These are phyloP conservation scores for Komagataella pastoris DNA, from an alignment of 805 yeast genomes.

Conservation along the genomic window DNA sequence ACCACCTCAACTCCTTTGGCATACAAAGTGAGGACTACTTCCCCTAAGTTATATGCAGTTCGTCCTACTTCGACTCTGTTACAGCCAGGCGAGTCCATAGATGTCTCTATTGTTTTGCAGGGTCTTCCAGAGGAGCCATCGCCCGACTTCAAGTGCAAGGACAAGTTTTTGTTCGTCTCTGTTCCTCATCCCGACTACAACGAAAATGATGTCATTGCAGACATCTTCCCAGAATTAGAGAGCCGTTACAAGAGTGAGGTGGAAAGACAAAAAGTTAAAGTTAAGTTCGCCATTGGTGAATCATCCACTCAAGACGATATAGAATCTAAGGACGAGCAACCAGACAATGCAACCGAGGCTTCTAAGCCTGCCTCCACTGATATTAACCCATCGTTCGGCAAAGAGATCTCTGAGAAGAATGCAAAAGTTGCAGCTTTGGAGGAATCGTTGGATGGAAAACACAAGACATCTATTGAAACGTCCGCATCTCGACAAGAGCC, in stretches of 20 bases:
- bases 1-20: constrained; percentile 53
- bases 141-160: constrained; percentile 67
- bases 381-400: background rate
- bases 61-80: constrained; percentile 3
- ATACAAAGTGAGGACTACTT: constrained; percentile 95
- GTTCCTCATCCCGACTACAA: constrained; percentile 57
- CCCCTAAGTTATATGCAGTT: constrained; percentile 53
- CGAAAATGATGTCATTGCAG: constrained; percentile 44
- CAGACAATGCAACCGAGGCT: background rate
- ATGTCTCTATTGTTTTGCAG: constrained; percentile 75
- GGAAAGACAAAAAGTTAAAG: constrained; percentile 6
- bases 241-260: constrained; percentile 25
- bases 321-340: constrained; percentile 1
- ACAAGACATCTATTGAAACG: constrained; percentile 1
- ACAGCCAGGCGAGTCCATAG: constrained; percentile 49
- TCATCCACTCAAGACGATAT: constrained; percentile 1
- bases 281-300: constrained; percentile 3
- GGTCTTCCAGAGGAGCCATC: constrained; percentile 70
- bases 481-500: background rate
- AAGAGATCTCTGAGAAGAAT: constrained; percentile 2
- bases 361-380: background rate
- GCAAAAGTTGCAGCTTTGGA: constrained; percentile 4
- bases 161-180: constrained; percentile 83
- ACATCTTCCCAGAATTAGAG: constrained; percentile 63
- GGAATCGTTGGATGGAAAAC: constrained; percentile 2